Percentiles rank a stretch among this genome's conserved stretches.
These are phyloP conservation scores for Gleditsia sinensis DNA, from an alignment of 306 rosid species.

Conservation along the genomic window DNA sequence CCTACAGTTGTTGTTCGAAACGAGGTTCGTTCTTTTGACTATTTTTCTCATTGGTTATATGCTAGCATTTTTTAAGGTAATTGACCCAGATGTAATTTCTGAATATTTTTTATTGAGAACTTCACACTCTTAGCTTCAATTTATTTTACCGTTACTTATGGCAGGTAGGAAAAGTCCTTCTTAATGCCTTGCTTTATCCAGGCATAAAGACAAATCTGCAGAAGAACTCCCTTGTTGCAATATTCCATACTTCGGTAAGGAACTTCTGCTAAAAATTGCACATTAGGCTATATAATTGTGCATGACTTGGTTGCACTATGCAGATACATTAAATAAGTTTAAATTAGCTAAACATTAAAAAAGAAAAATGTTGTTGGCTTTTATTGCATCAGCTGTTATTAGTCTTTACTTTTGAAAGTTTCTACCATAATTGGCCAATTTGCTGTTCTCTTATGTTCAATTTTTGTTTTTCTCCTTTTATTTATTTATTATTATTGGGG, in stretches of 20 bases:
- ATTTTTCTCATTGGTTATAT: neutral
- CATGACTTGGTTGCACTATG: constrained; percentile 1
- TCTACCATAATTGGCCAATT: neutral
- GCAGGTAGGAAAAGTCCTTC: constrained; percentile 93
- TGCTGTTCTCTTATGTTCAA: neutral
- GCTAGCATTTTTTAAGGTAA: neutral
- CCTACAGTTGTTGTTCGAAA: constrained; percentile 91
- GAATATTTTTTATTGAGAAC: neutral
- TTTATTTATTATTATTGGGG: neutral
- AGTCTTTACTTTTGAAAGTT: neutral
- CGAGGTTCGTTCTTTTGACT: constrained; percentile 59
- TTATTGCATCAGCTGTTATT: neutral
- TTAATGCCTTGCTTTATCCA: constrained; percentile 86
- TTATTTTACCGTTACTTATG: constrained; percentile 34
- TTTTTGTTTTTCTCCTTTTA: too few relatives aligned
- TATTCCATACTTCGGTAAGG: constrained; percentile 89
- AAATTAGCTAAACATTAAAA: neutral
- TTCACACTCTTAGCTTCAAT: constrained; percentile 26
- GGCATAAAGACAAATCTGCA: constrained; percentile 90
- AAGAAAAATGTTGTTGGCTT: neutral
- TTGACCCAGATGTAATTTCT: neutral
- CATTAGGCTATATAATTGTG: neutral
- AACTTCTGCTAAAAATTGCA: constrained; percentile 1
- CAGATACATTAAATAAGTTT: constrained; percentile 4
- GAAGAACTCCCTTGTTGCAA: constrained; percentile 92